Conservation (phyloP, 2,329 filamentous ascomycete genomes). For the Hymenoscyphus scutula region DNA sequence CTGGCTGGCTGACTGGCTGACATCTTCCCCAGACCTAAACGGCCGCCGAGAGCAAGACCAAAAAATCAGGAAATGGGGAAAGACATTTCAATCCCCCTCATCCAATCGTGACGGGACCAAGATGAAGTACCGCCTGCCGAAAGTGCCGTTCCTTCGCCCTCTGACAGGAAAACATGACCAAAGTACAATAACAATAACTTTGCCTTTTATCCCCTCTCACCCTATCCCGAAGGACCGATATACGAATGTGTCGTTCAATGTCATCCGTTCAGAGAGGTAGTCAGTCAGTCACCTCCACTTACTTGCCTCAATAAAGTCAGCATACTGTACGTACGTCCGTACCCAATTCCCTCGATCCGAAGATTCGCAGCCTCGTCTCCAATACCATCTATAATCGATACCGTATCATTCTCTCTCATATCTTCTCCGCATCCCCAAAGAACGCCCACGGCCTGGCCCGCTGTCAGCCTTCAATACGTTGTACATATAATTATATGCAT, state of each 20-base stretch:
- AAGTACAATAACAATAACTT: slow-evolving; percentile 3
- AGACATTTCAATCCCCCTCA: neutral
- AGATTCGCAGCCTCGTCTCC: neutral
- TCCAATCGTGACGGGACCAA: neutral
- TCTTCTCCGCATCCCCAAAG: neutral
- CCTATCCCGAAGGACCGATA: neutral
- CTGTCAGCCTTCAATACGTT: neutral
- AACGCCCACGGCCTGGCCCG: neutral
- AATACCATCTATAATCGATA: neutral
- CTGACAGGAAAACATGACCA: neutral
- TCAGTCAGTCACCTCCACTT: no score
- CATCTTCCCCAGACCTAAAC: slow-evolving; percentile 1
- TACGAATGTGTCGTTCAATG: neutral
- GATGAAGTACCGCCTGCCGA: neutral
- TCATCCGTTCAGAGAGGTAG: neutral
- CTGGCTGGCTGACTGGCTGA: neutral
- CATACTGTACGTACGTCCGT: no score
- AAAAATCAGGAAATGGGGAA: neutral
- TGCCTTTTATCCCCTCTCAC: neutral
- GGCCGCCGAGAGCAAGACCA: neutral
- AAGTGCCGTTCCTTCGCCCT: neutral
- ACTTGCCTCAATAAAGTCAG: neutral
- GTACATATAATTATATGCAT: neutral
- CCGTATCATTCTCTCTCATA: neutral
- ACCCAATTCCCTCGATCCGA: neutral